Conservation (phyloP, 306 rosid species). For the Sphenostylis stenocarpa region DNA sequence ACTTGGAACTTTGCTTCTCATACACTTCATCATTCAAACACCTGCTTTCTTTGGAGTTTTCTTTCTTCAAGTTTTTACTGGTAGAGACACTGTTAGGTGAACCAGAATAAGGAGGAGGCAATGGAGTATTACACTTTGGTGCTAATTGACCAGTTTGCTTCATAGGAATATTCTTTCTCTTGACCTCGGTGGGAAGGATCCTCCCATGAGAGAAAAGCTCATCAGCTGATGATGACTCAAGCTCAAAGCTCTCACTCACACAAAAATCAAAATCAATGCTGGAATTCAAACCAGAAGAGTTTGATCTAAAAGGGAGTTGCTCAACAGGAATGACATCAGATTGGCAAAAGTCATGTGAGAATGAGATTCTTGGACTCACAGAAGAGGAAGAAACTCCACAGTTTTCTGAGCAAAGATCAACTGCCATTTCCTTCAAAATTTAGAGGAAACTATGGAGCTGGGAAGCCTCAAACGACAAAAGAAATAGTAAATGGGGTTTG, state of each 20-base stretch:
- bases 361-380: constrained; percentile 81
- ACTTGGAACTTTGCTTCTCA: constrained; percentile 58
- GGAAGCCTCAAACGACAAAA: not conserved
- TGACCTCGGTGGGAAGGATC: constrained; percentile 65
- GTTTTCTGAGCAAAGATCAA: constrained; percentile 61
- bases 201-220: constrained; percentile 87
- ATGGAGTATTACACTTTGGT: constrained; percentile 29
- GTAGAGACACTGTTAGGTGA: not conserved
- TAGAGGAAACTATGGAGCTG: not conserved
- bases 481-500: not conserved
- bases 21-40: constrained; percentile 39
- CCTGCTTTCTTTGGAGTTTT: constrained; percentile 35
- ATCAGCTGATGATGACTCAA: constrained; percentile 73
- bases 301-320: constrained; percentile 59
- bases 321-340: constrained; percentile 63
- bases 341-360: constrained; percentile 72
- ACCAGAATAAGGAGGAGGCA: constrained; percentile 32
- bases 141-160: constrained; percentile 30
- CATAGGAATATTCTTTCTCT: constrained; percentile 46
- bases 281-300: constrained; percentile 55
- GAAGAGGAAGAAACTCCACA: constrained; percentile 31
- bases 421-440: constrained; percentile 46
- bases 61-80: constrained; percentile 32
- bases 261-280: constrained; percentile 72
- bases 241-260: constrained; percentile 55